Evolutionary conservation across 345 rosid genomes (phyloP), one percentile per base, ranked within the genome.

Genomic region (Populus tremula): DNA sequence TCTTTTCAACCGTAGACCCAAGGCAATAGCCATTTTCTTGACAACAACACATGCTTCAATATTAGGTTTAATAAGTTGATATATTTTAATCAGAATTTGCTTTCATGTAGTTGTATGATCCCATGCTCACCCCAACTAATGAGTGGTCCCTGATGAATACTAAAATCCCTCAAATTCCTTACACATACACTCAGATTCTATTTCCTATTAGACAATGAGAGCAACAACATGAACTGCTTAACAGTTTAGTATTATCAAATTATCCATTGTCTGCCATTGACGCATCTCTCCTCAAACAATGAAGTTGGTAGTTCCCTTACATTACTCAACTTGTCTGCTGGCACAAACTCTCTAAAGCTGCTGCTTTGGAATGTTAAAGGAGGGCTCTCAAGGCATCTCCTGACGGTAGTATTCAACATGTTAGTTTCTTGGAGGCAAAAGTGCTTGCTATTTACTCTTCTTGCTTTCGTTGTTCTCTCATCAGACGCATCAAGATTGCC

Each of bases 401-500:
- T 73, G 69, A 75, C 23, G 27, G 2, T 29, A 50, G 12, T 8
- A 17, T 31, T 10, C 80, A 85, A 67, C 72, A 85, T 84, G 88
- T 80, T 76, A 67, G 82, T 38, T 85, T 79, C 88, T 67, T 76
- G 79, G 76, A 87, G 84, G 81, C 74, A 74, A 80, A 87, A 83
- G 81, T 83, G 76, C 80, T 78, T 87, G 50, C 45, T 85, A 81
- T 68, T 89, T 72, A 73, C 82, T 82, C 73, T 89, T 53, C 76
- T 89, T 33, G 78, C 87, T 76, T 70, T 88, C 83, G 0, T 85
- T 45, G 66, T 86, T 74, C 65, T 84, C 25, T 78, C 35, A 27
- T 36, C 93, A 17, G 92, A 92, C 20, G 92, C 91, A 41, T 81
- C 92, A 49, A 88, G 98, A 83, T 75, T 86, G 80, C 93, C 99